These are phyloP conservation scores for Auricularia sp. DNA, from an alignment of 768 basidiomycete species.

Conservation along the genomic window DNA sequence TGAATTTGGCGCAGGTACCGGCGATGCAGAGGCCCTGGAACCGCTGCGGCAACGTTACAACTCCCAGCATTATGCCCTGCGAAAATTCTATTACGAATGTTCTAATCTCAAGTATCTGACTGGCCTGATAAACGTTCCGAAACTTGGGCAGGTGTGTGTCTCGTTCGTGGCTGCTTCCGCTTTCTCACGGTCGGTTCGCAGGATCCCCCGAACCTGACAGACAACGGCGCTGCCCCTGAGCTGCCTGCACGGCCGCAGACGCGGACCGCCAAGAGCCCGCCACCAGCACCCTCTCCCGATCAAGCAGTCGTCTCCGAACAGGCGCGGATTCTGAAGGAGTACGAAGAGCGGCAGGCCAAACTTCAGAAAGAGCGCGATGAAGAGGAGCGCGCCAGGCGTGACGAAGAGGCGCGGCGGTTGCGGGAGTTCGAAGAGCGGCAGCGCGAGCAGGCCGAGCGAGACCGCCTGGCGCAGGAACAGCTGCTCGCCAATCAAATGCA, in stretches of 20 bases:
- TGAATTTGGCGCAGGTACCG: conserved; percentile 54
- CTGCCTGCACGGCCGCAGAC: conserved; percentile 74
- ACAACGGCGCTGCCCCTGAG: conserved; percentile 66
- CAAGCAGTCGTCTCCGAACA: conserved; percentile 76
- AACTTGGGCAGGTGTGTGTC: conserved; percentile 70
- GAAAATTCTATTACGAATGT: conserved; percentile 99
- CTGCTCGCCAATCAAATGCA: conserved; percentile 46
- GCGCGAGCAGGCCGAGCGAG: conserved; percentile 74
- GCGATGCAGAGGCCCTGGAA: conserved; percentile 79
- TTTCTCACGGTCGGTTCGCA: conserved; percentile 20
- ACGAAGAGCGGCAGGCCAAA: conserved; percentile 89
- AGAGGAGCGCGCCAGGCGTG: conserved; percentile 72
- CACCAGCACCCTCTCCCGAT: conserved; percentile 60
- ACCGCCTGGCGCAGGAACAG: conserved; percentile 82
- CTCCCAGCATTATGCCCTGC: conserved; percentile 83
- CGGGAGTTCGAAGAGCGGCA: conserved; percentile 87
- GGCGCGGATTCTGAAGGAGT: conserved; percentile 87
- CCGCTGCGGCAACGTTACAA: conserved; percentile 81
- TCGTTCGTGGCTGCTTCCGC: conserved; percentile 1
- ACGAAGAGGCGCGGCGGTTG: conserved; percentile 69
- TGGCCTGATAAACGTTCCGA: conserved; percentile 95
- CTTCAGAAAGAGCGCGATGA: conserved; percentile 70
- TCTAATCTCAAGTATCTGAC: conserved; percentile 97
- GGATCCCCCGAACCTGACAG: conserved; percentile 94
- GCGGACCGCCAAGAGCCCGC: conserved; percentile 38